Conservation (phyloP, 345 rosid species). For the Eucalyptus cloeziana region DNA sequence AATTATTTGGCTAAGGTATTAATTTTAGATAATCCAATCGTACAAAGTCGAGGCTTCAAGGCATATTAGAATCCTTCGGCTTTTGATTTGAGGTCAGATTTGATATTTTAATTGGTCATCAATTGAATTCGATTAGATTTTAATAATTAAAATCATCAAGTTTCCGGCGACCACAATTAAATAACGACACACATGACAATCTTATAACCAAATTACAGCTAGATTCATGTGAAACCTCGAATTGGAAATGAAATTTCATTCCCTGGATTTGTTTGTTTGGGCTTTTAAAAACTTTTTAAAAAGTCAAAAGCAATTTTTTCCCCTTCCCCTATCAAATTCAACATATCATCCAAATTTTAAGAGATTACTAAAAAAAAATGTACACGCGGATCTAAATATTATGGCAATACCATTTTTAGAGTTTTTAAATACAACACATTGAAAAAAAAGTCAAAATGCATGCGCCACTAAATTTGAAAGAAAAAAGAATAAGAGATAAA, state of each 20-base stretch:
- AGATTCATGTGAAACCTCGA: not conserved
- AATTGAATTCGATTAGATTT: not conserved
- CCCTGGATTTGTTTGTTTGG: not conserved
- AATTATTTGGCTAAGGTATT: not conserved
- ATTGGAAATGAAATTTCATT: not conserved
- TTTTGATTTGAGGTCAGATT: not conserved
- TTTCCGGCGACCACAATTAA: not conserved
- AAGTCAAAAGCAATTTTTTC: not conserved
- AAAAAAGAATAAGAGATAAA: not conserved
- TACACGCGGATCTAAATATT: not conserved
- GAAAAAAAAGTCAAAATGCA: not conserved
- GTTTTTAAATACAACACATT: not conserved
- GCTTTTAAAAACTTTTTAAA: not conserved
- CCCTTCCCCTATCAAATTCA: not conserved
- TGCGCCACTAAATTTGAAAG: not conserved
- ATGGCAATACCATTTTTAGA: not conserved
- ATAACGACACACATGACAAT: not conserved
- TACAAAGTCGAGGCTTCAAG: not conserved
- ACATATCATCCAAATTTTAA: not conserved
- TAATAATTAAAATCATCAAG: not conserved
- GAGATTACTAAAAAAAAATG: rapidly evolving
- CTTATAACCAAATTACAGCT: not conserved
- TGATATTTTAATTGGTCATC: not conserved
- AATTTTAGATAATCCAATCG: not conserved
- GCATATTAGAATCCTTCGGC: not conserved